Evolutionary conservation across 2,329 filamentous ascomycete genomes (phyloP), one percentile per base, ranked within the genome.

Genomic region (Gaeumannomyces tritici): DNA sequence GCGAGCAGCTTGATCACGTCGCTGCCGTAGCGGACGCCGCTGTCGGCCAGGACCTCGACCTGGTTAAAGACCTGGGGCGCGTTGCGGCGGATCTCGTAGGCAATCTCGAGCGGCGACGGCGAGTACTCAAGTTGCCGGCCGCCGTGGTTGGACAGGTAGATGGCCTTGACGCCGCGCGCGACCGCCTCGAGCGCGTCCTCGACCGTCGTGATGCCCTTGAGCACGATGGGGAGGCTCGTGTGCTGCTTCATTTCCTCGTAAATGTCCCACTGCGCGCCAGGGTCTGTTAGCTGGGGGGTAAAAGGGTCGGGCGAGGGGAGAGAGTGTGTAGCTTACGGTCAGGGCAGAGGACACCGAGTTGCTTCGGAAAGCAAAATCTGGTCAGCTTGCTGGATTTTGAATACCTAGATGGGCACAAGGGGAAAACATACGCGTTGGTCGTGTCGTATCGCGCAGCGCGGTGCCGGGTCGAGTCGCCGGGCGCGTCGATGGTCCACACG

Each of bases 121-220:
- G 74, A 71, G 63, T 75, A 66, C 63, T 77, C 76, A 1, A 77
- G 70, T 64, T 77, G 75, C n/a, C 76, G 70, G 8, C 73, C 74
- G 31, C 75, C 76, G 65, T 77, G 76, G 67, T 78, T 77, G 47
- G 72, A 75, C 9, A 77, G 69, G 68, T 73, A 75, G 60, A 77
- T 75, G 29, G 69, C 74, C n/a, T 71, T 68, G 0, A 69, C 71
- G 0, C 72, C 71, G 51, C 71, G 68, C 61, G 73, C 67, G 1
- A 74, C 65, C 4, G 73, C 73, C 1, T 67, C 65, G 1, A 71
- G 65, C 2, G 73, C 75, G 62, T 77, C 74, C 11, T 75, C 74
- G 2, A 72, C 71, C 9, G 71, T 75, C n/a, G 71, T 69, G 31
- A 76, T 73, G 0, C 74, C 74, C 68, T 76, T 76, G 26, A 74